Base-by-base conservation (phyloP, 306 rosid genomes). In the Datisca glomerata region DNA sequence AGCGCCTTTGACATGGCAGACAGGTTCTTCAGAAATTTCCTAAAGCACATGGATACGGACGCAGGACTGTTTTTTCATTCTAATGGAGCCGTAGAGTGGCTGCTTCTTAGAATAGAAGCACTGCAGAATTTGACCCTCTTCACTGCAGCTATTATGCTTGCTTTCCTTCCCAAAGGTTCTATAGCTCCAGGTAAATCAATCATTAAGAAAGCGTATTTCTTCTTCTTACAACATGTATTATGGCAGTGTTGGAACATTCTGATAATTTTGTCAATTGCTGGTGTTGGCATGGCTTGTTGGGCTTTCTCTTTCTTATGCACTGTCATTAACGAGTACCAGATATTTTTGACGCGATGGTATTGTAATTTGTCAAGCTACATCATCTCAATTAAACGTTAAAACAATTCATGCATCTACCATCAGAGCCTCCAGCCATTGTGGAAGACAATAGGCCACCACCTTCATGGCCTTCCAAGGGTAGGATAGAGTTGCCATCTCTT, bases 381-480 rank as follows among this genome's bases (percentile, higher is more conserved):
- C 3, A 67, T 86, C 21, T 81, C 93, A 0, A 74, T 81, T 29
- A 86, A 70, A 58, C 86, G 65, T 81, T 86, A 56, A 81, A 81
- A 39, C 96, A 86, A 51, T 81, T 78, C 60, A 72, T 86, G 68
- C 69, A 57, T 8, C 63, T 81, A 43, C 80, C 86, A 12, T 36
- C 45, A 1, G 91, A 86, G 43, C 86, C 93, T 60, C 76, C 76
- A 0, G 78, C 78, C 24, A 47, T 78, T 44, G 54, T 81, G 15
- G 76, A 72, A 25, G 53, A 61, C 21, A 73, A 46, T 4, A 65
- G 79, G 25, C 93, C 93, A 9, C 76, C 89, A 18, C 36, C 63
- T 37, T 74, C 81, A 14, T 80, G 96, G 96, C 93, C 96, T 18
- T 39, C 53, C 23, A 77, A 53, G 70, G 93, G 96, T 12, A 66